Evolutionary conservation across 1,284 basidiomycete genomes (phyloP).

Genomic region (Ceratobasidium sp.): DNA sequence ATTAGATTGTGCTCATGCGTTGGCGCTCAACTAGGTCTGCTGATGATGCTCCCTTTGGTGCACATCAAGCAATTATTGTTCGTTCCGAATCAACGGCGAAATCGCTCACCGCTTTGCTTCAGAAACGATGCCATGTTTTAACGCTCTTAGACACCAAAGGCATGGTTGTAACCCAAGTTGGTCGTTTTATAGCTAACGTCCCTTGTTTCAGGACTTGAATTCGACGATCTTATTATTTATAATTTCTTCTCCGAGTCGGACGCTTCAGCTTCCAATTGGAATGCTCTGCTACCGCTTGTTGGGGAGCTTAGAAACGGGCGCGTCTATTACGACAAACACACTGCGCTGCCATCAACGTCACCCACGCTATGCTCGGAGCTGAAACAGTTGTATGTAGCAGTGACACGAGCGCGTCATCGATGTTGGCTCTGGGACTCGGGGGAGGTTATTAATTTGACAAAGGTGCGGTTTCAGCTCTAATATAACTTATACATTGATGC

Average conservation of each 20-base stretch:
- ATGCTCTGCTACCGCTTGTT: conserved; percentile 63
- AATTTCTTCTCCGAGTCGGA: conserved; percentile 78
- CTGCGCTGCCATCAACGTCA: conserved; percentile 24
- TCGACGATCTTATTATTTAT: conserved; percentile 78
- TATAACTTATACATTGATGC: too few species aligned
- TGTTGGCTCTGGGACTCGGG: conserved; percentile 70
- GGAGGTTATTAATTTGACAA: conserved; percentile 49
- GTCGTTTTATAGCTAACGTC: not conserved
- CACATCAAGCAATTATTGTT: conserved; percentile 64
- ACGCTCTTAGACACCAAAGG: conserved; percentile 36
- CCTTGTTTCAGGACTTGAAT: conserved; percentile 68
- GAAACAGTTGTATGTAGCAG: conserved; percentile 77
- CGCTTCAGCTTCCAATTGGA: conserved; percentile 68
- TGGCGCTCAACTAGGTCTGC: conserved; percentile 62
- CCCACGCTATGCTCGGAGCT: conserved; percentile 60
- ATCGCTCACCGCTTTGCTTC: conserved; percentile 68
- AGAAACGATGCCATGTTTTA: conserved; percentile 73
- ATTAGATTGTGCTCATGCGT: not conserved
- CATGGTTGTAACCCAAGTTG: not conserved
- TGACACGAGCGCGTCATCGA: conserved; percentile 77
- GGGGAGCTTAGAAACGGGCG: conserved; percentile 69
- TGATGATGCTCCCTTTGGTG: conserved; percentile 71
- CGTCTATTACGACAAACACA: conserved; percentile 70
- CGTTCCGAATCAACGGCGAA: conserved; percentile 65
- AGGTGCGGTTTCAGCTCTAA: not conserved